A percentile compares a stretch with the other conserved stretches of the same genome.
phyloP scores from a whole-genome alignment of 1,284 basidiomycete genomes.

The Xerocomus amazonicus region DNA sequence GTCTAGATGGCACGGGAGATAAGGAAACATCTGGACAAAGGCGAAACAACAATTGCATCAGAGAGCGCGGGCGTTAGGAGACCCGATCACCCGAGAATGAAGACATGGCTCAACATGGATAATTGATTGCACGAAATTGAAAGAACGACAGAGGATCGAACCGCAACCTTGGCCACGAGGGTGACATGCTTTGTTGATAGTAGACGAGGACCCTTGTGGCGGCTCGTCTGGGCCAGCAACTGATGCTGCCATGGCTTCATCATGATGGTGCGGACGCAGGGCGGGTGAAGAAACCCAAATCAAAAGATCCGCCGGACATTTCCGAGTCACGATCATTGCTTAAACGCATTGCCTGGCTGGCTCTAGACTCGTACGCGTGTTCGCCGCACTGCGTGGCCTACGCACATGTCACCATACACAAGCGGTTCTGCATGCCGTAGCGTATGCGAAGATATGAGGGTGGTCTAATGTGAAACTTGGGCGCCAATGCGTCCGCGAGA shows the following conservation, averaged over 20 bases:
- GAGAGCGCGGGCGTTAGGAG: background rate
- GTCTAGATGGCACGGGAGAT: slow-evolving; percentile 6
- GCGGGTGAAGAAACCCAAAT: slow-evolving; percentile 15
- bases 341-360: slow-evolving; percentile 12
- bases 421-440: slow-evolving; percentile 27
- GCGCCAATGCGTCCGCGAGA: slow-evolving; percentile 7
- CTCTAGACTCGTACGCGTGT: slow-evolving; percentile 13
- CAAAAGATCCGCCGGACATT: slow-evolving; percentile 23
- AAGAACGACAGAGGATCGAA: slow-evolving; percentile 8
- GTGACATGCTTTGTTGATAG: slow-evolving; percentile 11
- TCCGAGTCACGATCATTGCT: slow-evolving; percentile 23
- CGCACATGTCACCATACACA: slow-evolving; percentile 32
- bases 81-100: slow-evolving; percentile 10
- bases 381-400: slow-evolving; percentile 19
- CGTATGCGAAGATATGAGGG: slow-evolving; percentile 24
- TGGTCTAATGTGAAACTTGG: slow-evolving; percentile 15
- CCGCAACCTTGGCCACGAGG: slow-evolving; percentile 20
- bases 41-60: slow-evolving; percentile 2
- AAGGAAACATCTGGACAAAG: slow-evolving; percentile 3
- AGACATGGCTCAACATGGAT: slow-evolving; percentile 6
- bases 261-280: slow-evolving; percentile 20
- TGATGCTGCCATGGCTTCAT: slow-evolving; percentile 14
- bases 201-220: slow-evolving; percentile 15
- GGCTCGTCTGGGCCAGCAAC: slow-evolving; percentile 8
- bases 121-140: slow-evolving; percentile 7